A percentile compares a stretch with the other conserved stretches of the same genome.
These are phyloP conservation scores for Curvularia sp. DNA, from an alignment of 2,329 filamentous ascomycete species.

Conservation along the genomic window DNA sequence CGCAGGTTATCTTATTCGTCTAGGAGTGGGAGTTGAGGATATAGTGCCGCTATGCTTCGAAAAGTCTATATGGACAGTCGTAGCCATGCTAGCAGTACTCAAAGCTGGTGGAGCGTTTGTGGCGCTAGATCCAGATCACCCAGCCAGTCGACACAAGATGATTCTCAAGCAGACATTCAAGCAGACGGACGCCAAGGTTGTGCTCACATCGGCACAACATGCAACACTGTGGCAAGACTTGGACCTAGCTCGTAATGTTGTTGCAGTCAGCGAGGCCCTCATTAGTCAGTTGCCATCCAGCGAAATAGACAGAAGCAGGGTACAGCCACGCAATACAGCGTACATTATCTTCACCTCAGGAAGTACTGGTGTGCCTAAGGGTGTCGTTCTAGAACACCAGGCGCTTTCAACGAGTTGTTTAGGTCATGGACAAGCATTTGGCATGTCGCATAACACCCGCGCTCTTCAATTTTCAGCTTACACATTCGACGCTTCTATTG, in stretches of 20 bases:
- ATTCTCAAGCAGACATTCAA: slow-evolving; percentile 24
- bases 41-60: slow-evolving; percentile 36
- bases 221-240: neutral
- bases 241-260: neutral
- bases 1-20: neutral
- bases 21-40: too few relatives aligned
- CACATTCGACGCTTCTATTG: too few relatives aligned
- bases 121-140: neutral
- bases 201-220: slow-evolving; percentile 1
- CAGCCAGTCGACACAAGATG: slow-evolving; percentile 31
- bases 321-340: neutral
- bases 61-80: slow-evolving; percentile 31
- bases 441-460: too few relatives aligned
- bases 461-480: too few relatives aligned
- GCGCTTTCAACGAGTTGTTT: neutral
- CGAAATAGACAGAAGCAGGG: too few relatives aligned
- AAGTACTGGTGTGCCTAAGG: slow-evolving; percentile 77
- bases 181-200: slow-evolving; percentile 16
- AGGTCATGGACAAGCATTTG: too few relatives aligned
- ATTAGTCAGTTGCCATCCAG: neutral
- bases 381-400: slow-evolving; percentile 56
- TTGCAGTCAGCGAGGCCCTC: neutral
- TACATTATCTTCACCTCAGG: slow-evolving; percentile 77
- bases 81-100: slow-evolving; percentile 52
- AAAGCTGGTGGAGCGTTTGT: slow-evolving; percentile 47